Base-by-base conservation (phyloP, 1,139 yeast species). In the Magnusiomyces paraingens region DNA sequence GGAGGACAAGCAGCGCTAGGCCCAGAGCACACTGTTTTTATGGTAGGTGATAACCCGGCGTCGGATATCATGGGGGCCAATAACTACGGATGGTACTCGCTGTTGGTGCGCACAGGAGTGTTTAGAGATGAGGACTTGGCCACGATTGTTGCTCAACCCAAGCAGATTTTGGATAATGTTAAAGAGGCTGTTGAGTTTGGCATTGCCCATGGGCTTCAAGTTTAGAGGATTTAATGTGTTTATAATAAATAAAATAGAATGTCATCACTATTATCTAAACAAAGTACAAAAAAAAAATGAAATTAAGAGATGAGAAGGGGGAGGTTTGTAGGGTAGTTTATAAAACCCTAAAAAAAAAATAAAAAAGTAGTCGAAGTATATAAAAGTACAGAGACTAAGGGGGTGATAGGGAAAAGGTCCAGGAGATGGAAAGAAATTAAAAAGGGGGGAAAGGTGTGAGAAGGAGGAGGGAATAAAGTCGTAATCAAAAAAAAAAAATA, bases 21-120 rank as follows among this genome's bases (percentile, higher is more conserved):
- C 40, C 68, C 69, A 14, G 56, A 54, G 32, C 57, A 63, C 18
- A 69, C 73, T 40, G 85, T 93, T 1, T 91, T 77, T 71, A 93
- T 93, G 99, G 87, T 93, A 35, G 99, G 99, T 26, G 99, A 93
- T 70, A 93, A 93, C 68, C 98, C 97, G 1, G 93, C 84, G 29
- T 82, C 91, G 52, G 99, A 93, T 66, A 93, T 93, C 50, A 77
- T 78, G 58, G 99, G 99, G 0, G 99, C 96, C 1, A 84, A 86
- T 63, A 75, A 75, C 55, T 82, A 83, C 66, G 96, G 96, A 1
- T 93, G 98, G 98, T 82, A 84, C 51, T 83, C 93, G 18, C 78
- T 89, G 48, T 76, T 93, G 48, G 88, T 93, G 43, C 76, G 84
- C 59, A 86, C 97, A 0, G 99, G 99, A 0, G 98, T 93, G 2